These are phyloP conservation scores for Scedosporium dehoogii DNA, from an alignment of 2,329 filamentous ascomycete species.

Conservation along the genomic window DNA sequence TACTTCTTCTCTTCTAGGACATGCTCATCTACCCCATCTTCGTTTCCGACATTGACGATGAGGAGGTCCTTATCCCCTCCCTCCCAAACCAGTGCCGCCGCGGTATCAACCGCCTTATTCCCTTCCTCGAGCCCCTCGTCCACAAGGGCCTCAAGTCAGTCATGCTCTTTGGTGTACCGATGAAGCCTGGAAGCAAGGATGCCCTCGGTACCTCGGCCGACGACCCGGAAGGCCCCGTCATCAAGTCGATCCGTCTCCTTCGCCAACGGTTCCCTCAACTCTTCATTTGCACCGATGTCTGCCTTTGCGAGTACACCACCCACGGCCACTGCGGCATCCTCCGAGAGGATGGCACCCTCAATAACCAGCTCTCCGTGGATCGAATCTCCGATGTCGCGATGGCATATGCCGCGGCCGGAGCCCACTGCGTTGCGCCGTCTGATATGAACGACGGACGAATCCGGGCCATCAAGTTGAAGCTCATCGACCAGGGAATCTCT, in stretches of 20 bases:
- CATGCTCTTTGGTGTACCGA: slow-evolving; percentile 90
- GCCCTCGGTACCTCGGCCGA: slow-evolving; percentile 85
- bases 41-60: slow-evolving; percentile 86
- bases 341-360: slow-evolving; percentile 81
- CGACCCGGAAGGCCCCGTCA: slow-evolving; percentile 86
- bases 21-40: slow-evolving; percentile 99
- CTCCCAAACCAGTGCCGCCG: slow-evolving; percentile 84
- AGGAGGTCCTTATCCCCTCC: slow-evolving; percentile 82
- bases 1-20: slow-evolving; percentile 43
- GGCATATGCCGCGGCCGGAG: slow-evolving; percentile 89
- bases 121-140: slow-evolving; percentile 77
- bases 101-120: slow-evolving; percentile 74
- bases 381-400: slow-evolving; percentile 96
- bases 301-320: slow-evolving; percentile 96
- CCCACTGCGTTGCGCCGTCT: slow-evolving; percentile 91
- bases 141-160: slow-evolving; percentile 86
- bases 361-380: slow-evolving; percentile 89
- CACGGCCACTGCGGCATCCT: slow-evolving; percentile 97
- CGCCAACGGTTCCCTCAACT: slow-evolving; percentile 79
- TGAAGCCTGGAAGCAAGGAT: slow-evolving; percentile 74
- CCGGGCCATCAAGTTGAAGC: slow-evolving; percentile 92
- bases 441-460: slow-evolving; percentile 99
- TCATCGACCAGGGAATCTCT: slow-evolving; percentile 88
- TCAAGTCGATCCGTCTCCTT: slow-evolving; percentile 74
- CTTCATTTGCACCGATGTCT: slow-evolving; percentile 88